These are phyloP conservation scores for Podospora appendiculata DNA, from an alignment of 495 filamentous ascomycete species.

Conservation along the genomic window DNA sequence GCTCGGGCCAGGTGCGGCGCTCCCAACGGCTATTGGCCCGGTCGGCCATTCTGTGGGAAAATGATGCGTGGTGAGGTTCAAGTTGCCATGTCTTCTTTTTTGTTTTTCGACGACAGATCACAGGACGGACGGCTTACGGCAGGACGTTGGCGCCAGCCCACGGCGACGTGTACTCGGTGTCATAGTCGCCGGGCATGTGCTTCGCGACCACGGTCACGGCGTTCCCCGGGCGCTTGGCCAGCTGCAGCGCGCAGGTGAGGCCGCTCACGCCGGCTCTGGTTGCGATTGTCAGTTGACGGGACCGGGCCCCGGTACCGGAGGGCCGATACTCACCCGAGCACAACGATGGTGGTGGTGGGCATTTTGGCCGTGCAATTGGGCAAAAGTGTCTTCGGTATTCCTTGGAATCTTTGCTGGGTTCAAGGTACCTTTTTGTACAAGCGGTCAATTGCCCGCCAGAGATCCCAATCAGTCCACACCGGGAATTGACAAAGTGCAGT, in stretches of 20 bases:
- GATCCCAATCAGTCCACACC: no score
- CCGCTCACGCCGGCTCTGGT: slow-evolving; percentile 82
- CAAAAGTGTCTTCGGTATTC: background rate
- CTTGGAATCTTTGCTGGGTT: no score
- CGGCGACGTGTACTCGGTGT: slow-evolving; percentile 91
- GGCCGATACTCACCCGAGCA: slow-evolving; percentile 49
- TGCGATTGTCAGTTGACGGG: background rate
- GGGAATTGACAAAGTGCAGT: no score
- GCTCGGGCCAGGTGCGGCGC: slow-evolving; percentile 56
- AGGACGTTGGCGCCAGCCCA: slow-evolving; percentile 93
- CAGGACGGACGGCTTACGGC: slow-evolving; percentile 47
- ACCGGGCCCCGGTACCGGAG: background rate
- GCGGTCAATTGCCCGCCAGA: no score
- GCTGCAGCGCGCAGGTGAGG: slow-evolving; percentile 80
- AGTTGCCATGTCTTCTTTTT: background rate
- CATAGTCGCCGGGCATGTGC: slow-evolving; percentile 98
- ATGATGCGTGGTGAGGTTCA: background rate
- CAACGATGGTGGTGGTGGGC: slow-evolving; percentile 55
- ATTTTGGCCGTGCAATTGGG: slow-evolving; percentile 13
- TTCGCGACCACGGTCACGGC: slow-evolving; percentile 77
- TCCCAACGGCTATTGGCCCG: slow-evolving; percentile 49
- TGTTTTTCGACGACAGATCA: no score
- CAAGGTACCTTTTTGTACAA: no score
- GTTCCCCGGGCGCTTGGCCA: slow-evolving; percentile 63
- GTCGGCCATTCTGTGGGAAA: slow-evolving; percentile 17